Evolutionary conservation across 1,284 basidiomycete genomes (phyloP), one percentile per base, ranked within the genome.

Genomic region (Sporisorium iseilematis-ciliati): DNA sequence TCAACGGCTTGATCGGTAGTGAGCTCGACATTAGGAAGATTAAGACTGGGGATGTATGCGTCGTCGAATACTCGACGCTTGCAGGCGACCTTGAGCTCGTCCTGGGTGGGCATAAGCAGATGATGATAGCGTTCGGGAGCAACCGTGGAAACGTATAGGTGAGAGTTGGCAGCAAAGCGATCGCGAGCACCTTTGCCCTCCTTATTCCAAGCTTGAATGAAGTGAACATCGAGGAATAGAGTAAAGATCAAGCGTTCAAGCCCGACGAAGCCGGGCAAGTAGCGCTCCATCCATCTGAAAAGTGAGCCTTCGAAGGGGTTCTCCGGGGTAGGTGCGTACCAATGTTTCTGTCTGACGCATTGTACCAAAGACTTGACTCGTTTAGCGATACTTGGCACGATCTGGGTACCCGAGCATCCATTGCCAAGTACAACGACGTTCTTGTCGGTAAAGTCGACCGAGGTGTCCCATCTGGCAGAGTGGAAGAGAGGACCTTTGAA

Each of bases 401-500:
- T 66, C 60, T 84, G 82, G 23, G 82, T 75, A 1, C 76, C 84
- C 0, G 77, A 77, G 41, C 79, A 85, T 7, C 79, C 79, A n/a
- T 81, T 81, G 23, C 80, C 79, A 18, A 85, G 57, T 25, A 85
- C 71, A 4, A 81, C 80, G 1, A 85, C 82, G 25, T 77, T 43
- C 57, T 85, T 85, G 60, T 61, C 70, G 26, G 48, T 67, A 12
- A 82, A 40, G 31, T 82, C 75, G 21, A 82, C 73, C 20, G 31
- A 52, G 14, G 75, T 72, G 38, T 84, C 78, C 84, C 84, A 85
- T 26, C 75, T 73, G 2, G 81, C 82, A 7, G 81, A 81, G 57
- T 85, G 84, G 65, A 85, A 85, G 20, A 74, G 71, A 5, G 75
- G 57, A 5, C 72, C 75, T 21, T 77, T 48, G 58, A 83, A 84